Evolutionary conservation across 352 stramenopile species (phyloP).

Genomic region (Nothophytophthora sp.): DNA sequence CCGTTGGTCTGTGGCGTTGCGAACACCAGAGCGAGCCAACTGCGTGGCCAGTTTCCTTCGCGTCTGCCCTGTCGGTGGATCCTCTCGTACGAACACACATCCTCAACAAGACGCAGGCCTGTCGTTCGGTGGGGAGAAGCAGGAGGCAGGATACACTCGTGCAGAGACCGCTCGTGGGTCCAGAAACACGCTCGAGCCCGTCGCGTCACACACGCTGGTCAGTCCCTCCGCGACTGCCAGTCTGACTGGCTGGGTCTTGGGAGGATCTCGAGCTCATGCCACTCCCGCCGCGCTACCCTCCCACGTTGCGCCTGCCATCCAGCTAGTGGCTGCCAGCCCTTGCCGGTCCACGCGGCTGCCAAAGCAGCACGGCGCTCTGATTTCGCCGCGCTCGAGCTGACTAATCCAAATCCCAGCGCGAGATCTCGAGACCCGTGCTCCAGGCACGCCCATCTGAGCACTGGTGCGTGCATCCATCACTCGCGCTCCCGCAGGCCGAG

Average conservation of each 20-base stretch:
- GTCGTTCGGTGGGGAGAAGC: slow-evolving; percentile 17
- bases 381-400: slow-evolving; percentile 1
- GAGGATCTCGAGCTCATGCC: slow-evolving; percentile 14
- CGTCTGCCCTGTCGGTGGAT: slow-evolving; percentile 14
- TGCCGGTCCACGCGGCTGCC: no score
- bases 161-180: slow-evolving; percentile 17
- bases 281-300: slow-evolving; percentile 18
- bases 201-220: slow-evolving; percentile 28
- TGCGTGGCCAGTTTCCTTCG: slow-evolving; percentile 31
- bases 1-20: no score
- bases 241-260: neutral
- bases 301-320: slow-evolving; percentile 14
- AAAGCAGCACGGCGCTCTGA: no score
- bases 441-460: slow-evolving; percentile 14
- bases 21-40: no score
- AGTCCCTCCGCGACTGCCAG: no score
- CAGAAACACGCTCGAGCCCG: slow-evolving; percentile 22
- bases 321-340: neutral
- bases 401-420: no score
- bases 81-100: slow-evolving; percentile 16
- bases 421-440: no score
- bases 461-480: slow-evolving; percentile 21
- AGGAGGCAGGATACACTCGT: slow-evolving; percentile 6
- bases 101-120: no score
- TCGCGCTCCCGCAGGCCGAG: neutral